Evolutionary conservation across 2,329 filamentous ascomycete genomes (phyloP), one percentile per base, ranked within the genome.

Genomic region (Capronia americana): DNA sequence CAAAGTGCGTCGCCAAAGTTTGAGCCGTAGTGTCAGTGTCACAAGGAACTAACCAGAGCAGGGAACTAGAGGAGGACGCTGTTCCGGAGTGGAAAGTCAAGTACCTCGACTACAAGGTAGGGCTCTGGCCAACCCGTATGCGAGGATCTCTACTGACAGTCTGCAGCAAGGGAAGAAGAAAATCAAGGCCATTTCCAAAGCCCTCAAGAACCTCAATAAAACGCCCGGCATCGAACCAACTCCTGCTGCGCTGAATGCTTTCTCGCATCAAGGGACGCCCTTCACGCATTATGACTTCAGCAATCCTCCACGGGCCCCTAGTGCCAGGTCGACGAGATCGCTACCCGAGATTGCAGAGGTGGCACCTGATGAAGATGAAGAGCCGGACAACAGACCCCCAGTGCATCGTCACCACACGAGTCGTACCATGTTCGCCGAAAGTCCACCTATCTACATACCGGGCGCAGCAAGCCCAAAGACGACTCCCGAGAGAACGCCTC

Each of bases 21-120:
- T 65, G 54, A 44, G 56, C 61, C 67, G 64, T 62, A 64, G 65
- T 69, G 66, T 70, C 63, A 64, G 69, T 73, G 67, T 74, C 69
- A 48, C 53, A 57, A 63, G 48, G 58, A 58, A 61, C 64, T 67
- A 44, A 65, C 70, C 26, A n/a, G 11, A 20, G 10, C 67, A 88
- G 86, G 76, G 92, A 96, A 81, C 85, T 97, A 69, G 92, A 97
- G 76, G 87, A 91, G 75, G 91, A 96, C 74, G 86, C 93, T 61
- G 92, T 97, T 70, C 93, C 93, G 76, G 93, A 98, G 86, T 98
- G 94, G 94, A 88, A 91, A 74, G 86, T 89, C 77, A 96, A 97
- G 79, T 98, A 97, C 78, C 86, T 98, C 73, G 88, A 97, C 79
- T 98, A 98, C 84, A 97, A 96, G 85, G 88, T 65, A 72, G 50